Conservation (phyloP, 176 grass and related monocot species). For the Cocos nucifera region DNA sequence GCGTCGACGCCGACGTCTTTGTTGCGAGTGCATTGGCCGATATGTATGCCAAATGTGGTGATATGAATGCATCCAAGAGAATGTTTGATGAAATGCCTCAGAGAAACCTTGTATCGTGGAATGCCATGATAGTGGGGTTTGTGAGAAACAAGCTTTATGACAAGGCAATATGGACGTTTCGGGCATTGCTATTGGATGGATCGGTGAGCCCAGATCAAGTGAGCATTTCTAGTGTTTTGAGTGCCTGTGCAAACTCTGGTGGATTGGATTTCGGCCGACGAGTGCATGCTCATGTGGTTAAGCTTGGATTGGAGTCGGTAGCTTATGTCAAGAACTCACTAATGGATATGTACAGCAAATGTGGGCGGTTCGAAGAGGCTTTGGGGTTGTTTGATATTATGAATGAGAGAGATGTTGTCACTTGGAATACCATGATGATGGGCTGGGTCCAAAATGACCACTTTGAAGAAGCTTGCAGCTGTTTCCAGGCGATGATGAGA, state of each 20-base stretch:
- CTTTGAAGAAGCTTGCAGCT: constrained; percentile 19
- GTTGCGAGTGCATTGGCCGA: constrained; percentile 29
- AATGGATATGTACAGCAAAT: constrained; percentile 49
- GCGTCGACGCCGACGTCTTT: constrained; percentile 22
- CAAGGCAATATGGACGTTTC: constrained; percentile 7
- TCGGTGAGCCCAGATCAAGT: constrained; percentile 11
- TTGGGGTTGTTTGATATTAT: constrained; percentile 22
- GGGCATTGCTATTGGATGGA: neutral
- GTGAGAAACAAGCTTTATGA: constrained; percentile 24
- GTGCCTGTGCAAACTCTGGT: constrained; percentile 3
- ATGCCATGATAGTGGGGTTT: constrained; percentile 35
- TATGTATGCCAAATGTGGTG: constrained; percentile 33
- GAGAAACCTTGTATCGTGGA: constrained; percentile 30
- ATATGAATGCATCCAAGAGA: constrained; percentile 24
- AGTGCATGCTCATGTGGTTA: constrained; percentile 14
- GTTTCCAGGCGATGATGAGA: constrained; percentile 35
- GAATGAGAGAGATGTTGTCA: constrained; percentile 36
- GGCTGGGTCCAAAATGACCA: constrained; percentile 16
- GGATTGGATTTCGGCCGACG: constrained; percentile 1
- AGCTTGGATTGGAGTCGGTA: constrained; percentile 22
- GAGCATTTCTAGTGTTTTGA: constrained; percentile 18
- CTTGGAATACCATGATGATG: constrained; percentile 46
- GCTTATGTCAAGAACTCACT: constrained; percentile 41
- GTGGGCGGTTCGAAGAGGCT: constrained; percentile 16
- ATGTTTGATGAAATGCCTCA: constrained; percentile 13